Conservation (phyloP, 192 early-diverging fungal genomes). For the Coemansia sp. region DNA sequence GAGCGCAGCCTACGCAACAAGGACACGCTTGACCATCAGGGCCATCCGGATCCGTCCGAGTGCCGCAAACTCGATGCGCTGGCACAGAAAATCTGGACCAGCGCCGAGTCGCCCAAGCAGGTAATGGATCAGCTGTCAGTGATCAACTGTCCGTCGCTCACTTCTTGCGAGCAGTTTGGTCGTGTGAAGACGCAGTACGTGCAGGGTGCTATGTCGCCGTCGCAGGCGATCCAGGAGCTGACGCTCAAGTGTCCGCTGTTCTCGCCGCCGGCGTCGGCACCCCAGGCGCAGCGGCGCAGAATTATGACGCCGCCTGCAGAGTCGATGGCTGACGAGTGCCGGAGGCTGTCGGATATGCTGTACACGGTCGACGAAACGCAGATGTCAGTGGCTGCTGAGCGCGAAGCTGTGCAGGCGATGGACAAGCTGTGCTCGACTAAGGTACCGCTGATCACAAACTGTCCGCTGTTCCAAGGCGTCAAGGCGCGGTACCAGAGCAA, state of each 20-base stretch:
- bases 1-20: constrained; percentile 10
- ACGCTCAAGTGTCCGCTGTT: constrained; percentile 34
- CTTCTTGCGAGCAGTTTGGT: constrained; percentile 35
- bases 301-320: constrained; percentile 20
- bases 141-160: constrained; percentile 31
- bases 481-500: constrained; percentile 37
- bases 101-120: constrained; percentile 14
- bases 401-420: constrained; percentile 26
- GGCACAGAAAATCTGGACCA: constrained; percentile 21
- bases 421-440: constrained; percentile 34
- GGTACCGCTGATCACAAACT: constrained; percentile 50
- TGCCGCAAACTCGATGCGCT: constrained; percentile 28
- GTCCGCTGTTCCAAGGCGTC: constrained; percentile 48
- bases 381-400: neutral
- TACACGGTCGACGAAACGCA: constrained; percentile 31
- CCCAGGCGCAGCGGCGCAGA: constrained; percentile 7
- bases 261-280: constrained; percentile 21
- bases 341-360: constrained; percentile 45
- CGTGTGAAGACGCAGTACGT: constrained; percentile 25
- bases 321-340: constrained; percentile 54
- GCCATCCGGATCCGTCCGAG: constrained; percentile 9
- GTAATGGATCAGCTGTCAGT: constrained; percentile 41
- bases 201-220: constrained; percentile 23
- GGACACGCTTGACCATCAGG: constrained; percentile 1
- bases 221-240: constrained; percentile 36